These are phyloP conservation scores for Fusarium oxysporum DNA, from an alignment of 2,329 filamentous ascomycete genomes.

Conservation along the genomic window DNA sequence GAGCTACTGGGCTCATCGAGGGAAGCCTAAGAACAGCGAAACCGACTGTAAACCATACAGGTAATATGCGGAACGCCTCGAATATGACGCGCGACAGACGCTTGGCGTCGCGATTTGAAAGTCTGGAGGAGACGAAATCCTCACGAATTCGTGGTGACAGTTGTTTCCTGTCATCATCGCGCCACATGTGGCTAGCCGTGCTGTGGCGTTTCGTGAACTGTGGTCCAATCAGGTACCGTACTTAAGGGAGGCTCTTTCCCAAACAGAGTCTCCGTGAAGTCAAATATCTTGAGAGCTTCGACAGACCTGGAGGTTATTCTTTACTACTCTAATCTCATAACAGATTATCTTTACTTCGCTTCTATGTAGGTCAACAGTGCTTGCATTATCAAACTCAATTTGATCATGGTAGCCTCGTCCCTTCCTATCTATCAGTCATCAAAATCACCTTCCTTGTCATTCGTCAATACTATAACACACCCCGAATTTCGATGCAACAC, in stretches of 20 bases:
- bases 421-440: conserved; percentile 10
- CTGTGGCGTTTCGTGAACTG: conserved; percentile 8
- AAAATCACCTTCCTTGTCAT: background rate
- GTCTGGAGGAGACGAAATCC: conserved; percentile 21
- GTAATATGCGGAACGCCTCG: conserved; percentile 5
- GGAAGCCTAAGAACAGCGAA: conserved; percentile 19
- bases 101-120: conserved; percentile 23
- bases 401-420: background rate
- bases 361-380: background rate
- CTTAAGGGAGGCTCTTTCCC: background rate
- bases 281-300: background rate
- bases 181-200: conserved; percentile 32
- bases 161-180: conserved; percentile 41
- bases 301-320: background rate
- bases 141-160: conserved; percentile 19
- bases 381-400: background rate
- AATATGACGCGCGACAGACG: conserved; percentile 35
- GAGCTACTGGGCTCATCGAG: conserved; percentile 43
- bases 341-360: background rate
- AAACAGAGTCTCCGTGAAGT: background rate
- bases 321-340: background rate
- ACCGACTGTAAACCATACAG: conserved; percentile 10
- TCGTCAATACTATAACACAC: background rate
- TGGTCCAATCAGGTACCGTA: background rate
- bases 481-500: background rate